Evolutionary conservation across 176 grass and related monocot species (phyloP), one percentile per base, ranked within the genome.

Genomic region (Avena atlantica): DNA sequence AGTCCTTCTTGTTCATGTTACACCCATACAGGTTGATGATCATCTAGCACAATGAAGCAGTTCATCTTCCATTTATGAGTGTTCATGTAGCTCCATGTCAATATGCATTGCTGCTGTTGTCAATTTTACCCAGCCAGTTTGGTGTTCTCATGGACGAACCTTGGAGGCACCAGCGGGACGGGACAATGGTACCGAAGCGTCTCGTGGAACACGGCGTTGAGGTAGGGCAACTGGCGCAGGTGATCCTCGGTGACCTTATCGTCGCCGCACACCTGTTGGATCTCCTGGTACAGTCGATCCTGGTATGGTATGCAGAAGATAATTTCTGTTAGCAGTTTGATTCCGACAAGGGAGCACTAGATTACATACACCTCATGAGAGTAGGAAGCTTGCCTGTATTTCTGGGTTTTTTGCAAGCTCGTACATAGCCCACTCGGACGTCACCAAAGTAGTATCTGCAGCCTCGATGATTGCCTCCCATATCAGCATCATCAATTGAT

Each of bases 381-480:
- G 19, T 6, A 12, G 4, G 4, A 47, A 79, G 15, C 40, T 23
- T 49, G 66, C 96, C 92, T 98, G 96, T 71, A 60, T 86, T 60
- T 84, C 81, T 87, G 92, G 90, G 83, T 93, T 75, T 81, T 92
- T 96, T 4, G 93, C 86, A 52, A 98, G 83, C 82, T 98, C 84
- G 87, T 85, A 98, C 92, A 98, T 96, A 16, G 90, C 90, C 96
- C 96, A 98, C 81, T 98, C 96, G 2, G 96, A 89, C 4, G 86
- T 87, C 57, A 96, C 87, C 49, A 91, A 37, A 73, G 92, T 95
- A 63, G 93, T 96, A 83, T 98, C 96, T 15, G 96, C 91, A 24
- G 90, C 56, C 58, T 94, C 96, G 31, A 98, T 90, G 87, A 98
- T 65, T 23, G 66, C 51, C 78, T 98, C 96, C 93, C 92, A 98